Evolutionary conservation across 345 rosid species (phyloP).

Genomic region (Linum lewisii): DNA sequence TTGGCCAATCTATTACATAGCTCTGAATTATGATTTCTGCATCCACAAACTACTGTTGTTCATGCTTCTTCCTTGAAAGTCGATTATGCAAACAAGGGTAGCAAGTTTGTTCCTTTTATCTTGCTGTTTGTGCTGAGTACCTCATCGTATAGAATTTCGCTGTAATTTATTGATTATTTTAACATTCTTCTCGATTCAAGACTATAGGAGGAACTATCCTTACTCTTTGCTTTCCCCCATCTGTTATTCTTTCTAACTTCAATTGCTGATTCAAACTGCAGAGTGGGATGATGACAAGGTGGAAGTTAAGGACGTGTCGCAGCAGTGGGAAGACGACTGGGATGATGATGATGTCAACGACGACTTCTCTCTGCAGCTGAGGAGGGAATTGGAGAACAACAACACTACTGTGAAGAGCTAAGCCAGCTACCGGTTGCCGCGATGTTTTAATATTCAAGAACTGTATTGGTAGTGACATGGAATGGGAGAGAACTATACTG

Average conservation of each 20-base stretch:
- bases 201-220: background rate
- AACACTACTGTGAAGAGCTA: conserved; percentile 31
- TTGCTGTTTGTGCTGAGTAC: too few relatives aligned
- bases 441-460: too few relatives aligned
- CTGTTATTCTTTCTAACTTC: background rate
- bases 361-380: conserved; percentile 83
- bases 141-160: too few relatives aligned
- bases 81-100: too few relatives aligned
- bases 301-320: conserved; percentile 63
- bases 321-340: conserved; percentile 98
- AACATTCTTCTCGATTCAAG: too few relatives aligned
- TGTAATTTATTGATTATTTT: too few relatives aligned
- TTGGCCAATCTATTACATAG: too few relatives aligned
- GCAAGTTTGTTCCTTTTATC: too few relatives aligned
- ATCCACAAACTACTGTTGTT: too few relatives aligned
- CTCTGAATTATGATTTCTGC: too few relatives aligned
- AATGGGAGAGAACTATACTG: background rate
- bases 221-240: background rate
- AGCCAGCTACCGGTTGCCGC: background rate
- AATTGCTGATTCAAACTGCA: conserved; percentile 10
- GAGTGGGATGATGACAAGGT: conserved; percentile 72
- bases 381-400: conserved; percentile 65
- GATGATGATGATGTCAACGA: conserved; percentile 91
- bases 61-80: too few relatives aligned
- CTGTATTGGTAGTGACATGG: background rate